Base-by-base conservation (phyloP, 2,329 filamentous ascomycete genomes). In the Rugonectria rugulosa region DNA sequence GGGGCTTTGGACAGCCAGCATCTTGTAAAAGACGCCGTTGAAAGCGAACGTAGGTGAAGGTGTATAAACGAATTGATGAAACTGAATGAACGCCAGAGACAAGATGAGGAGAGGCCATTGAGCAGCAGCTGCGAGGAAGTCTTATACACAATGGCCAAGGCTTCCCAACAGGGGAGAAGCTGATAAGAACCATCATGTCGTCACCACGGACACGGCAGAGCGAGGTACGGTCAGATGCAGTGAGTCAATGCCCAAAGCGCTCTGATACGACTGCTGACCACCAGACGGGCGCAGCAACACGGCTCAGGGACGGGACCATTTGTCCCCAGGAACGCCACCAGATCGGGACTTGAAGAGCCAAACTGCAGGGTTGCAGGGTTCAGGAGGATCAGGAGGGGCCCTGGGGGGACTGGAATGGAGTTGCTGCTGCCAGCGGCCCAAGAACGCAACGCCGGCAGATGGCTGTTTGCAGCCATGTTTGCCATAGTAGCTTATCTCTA, bases 1-100 rank as follows among this genome's bases (percentile, higher is more conserved):
- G 59, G 77, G 72, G 53, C 71, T 61, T 32, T 61, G 64, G 50
- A 78, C 61, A 41, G 70, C 68, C 59, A 77, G 70, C 73, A 76
- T 75, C 56, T 65, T 72, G 65, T 53, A 53, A 43, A 32, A 61
- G 46, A 49, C 57, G 62, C 53, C 45, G 43, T 41, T 42, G 48
- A 43, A 21, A 31, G 53, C 27, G 20, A 57, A n/a, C 55, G 24
- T 45, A 37, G 40, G 36, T 27, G 46, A 56, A 54, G 17, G 52
- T 40, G 45, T 27, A 55, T 53, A 48, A 50, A 64, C 24, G 43
- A 50, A 50, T 34, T 45, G 41, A 51, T 27, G 52, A 36, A 50
- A 43, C 38, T 27, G 44, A 46, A 40, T 51, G 44, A 46, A 50
- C 45, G 53, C 32, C n/a, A 41, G 24, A 15, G 43, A 27, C n/a